A percentile compares a stretch with the other conserved stretches of the same genome.
Evolutionary conservation across 257 asterid species (phyloP).

Genomic region (Cinchona pubescens): DNA sequence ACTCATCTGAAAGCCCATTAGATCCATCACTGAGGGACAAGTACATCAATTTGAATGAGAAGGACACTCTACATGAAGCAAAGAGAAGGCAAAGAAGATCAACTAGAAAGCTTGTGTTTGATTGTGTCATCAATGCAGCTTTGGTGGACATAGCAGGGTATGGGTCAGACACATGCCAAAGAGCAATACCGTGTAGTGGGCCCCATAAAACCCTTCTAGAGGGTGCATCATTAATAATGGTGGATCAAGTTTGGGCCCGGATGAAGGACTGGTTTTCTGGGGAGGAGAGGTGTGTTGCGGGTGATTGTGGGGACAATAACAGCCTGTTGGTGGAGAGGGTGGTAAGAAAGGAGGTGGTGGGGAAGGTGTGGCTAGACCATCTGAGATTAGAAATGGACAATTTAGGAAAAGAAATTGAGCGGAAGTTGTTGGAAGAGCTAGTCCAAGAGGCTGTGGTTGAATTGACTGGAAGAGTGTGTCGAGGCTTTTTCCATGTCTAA

Average conservation of each 20-base stretch:
- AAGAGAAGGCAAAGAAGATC: conserved; percentile 71
- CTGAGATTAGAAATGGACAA: conserved; percentile 51
- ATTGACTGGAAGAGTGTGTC: conserved; percentile 44
- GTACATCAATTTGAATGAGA: conserved; percentile 47
- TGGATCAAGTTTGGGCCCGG: conserved; percentile 68
- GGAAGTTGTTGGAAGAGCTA: conserved; percentile 65
- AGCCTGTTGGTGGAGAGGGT: conserved; percentile 59
- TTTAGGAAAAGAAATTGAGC: conserved; percentile 63
- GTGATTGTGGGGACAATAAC: conserved; percentile 45
- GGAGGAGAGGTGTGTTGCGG: conserved; percentile 30
- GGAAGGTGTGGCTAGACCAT: conserved; percentile 60
- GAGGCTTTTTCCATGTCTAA: conserved; percentile 20
- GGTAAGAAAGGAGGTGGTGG: conserved; percentile 66
- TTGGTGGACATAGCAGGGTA: conserved; percentile 56
- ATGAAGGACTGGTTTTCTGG: conserved; percentile 60
- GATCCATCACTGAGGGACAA: conserved; percentile 76
- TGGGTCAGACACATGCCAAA: conserved; percentile 41
- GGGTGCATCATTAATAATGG: conserved; percentile 24
- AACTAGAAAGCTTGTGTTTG: conserved; percentile 74
- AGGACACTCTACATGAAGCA: conserved; percentile 62
- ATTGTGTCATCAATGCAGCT: conserved; percentile 66
- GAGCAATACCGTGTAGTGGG: conserved; percentile 31
- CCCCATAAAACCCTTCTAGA: conserved; percentile 19
- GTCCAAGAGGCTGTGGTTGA: conserved; percentile 61
- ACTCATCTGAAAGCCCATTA: conserved; percentile 76